These are phyloP conservation scores for Neocatenulostroma microsporum DNA, from an alignment of 2,329 filamentous ascomycete species.

Conservation along the genomic window DNA sequence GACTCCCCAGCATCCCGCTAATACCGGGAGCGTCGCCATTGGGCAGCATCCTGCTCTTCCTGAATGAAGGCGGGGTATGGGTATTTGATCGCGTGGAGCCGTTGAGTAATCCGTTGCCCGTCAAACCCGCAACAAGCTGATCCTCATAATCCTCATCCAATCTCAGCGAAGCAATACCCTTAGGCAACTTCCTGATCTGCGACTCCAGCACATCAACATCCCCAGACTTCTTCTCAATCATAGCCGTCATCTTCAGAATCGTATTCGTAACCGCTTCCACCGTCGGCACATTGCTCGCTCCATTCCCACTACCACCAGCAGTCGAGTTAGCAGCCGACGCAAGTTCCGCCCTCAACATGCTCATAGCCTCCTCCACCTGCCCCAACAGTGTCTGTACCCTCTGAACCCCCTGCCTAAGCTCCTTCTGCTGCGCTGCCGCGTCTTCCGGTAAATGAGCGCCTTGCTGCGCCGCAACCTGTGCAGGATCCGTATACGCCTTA, in stretches of 20 bases:
- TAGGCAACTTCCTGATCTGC: conserved; percentile 64
- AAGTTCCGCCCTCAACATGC: conserved; percentile 70
- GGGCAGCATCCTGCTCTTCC: conserved; percentile 17
- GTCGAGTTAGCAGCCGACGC: too few species aligned
- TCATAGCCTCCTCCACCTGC: conserved; percentile 71
- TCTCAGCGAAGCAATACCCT: conserved; percentile 23
- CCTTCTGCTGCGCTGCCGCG: conserved; percentile 73
- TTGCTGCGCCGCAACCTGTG: conserved; percentile 55
- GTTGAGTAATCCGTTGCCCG: conserved; percentile 20
- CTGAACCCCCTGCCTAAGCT: conserved; percentile 68
- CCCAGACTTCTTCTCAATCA: conserved; percentile 84
- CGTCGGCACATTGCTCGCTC: conserved; percentile 71
- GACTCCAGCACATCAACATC: conserved; percentile 86
- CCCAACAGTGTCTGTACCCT: conserved; percentile 65
- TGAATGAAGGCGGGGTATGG: conserved; percentile 14
- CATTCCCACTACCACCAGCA: conserved; percentile 24
- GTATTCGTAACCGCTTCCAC: conserved; percentile 89
- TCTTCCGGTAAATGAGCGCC: conserved; percentile 74
- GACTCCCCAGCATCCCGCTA: conserved; percentile 27
- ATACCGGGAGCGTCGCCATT: conserved; percentile 29
- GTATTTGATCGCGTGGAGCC: too few species aligned
- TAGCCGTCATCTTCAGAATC: conserved; percentile 82
- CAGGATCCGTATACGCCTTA: conserved; percentile 59
- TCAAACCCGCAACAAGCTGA: conserved; percentile 24
- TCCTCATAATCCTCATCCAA: conserved; percentile 28